Conservation (phyloP, 106 monocot genomes). For the Dendrobium huoshanense region DNA sequence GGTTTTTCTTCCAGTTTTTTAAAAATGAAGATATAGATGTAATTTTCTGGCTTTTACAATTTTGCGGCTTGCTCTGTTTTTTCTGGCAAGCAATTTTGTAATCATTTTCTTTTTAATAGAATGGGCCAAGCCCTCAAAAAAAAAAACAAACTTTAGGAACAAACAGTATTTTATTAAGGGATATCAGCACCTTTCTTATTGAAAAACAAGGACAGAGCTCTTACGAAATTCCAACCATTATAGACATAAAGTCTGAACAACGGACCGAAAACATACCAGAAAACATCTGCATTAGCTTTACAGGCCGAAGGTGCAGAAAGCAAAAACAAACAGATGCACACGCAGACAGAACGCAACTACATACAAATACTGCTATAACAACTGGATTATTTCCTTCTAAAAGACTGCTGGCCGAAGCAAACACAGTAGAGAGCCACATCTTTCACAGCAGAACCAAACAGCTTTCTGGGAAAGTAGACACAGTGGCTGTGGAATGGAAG, state of each 20-base stretch:
- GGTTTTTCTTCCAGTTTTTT: no score
- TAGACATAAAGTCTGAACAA: not conserved
- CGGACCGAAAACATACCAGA: not conserved
- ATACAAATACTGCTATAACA: not conserved
- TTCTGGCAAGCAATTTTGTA: no score
- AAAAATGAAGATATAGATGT: no score
- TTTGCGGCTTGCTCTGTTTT: no score
- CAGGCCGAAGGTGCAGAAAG: not conserved
- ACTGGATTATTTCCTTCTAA: not conserved
- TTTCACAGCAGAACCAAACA: slow-evolving; percentile 55
- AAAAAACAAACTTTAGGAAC: no score
- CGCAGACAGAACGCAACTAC: not conserved
- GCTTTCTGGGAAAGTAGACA: slow-evolving; percentile 19
- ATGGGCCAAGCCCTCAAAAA: no score
- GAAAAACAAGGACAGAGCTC: no score
- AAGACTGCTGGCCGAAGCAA: not conserved
- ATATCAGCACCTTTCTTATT: no score
- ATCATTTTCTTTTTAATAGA: no score
- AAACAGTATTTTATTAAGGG: no score
- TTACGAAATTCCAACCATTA: no score
- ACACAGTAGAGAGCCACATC: not conserved
- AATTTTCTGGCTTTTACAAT: no score
- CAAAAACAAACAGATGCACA: not conserved
- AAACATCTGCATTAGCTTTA: not conserved
- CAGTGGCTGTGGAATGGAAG: not conserved